A percentile compares a stretch with the other conserved stretches of the same genome.
Evolutionary conservation across 2,329 filamentous ascomycete genomes (phyloP).

Genomic region (Ascochyta koolunga): DNA sequence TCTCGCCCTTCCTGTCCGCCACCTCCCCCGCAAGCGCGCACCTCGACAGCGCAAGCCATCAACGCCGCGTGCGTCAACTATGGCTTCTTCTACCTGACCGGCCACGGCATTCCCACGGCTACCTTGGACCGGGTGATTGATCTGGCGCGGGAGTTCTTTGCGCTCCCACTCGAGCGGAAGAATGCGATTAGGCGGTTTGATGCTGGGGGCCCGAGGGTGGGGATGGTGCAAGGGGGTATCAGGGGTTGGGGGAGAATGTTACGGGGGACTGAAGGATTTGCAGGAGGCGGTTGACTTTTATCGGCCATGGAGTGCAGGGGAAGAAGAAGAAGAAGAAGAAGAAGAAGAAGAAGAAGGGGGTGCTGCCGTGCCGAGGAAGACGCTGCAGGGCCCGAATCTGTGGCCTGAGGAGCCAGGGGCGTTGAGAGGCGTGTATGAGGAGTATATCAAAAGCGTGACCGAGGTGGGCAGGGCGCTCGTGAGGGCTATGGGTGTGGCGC

Average conservation of each 20-base stretch:
- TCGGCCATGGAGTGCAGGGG: conserved; percentile 38
- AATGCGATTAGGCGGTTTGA: conserved; percentile 44
- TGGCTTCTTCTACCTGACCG: conserved; percentile 53
- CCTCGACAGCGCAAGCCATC: conserved; percentile 40
- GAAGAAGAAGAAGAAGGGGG: conserved; percentile 22
- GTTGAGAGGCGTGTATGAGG: conserved; percentile 40
- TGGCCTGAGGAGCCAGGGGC: conserved; percentile 48
- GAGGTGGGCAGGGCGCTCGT: conserved; percentile 44
- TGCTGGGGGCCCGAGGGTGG: conserved; percentile 39
- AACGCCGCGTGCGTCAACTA: conserved; percentile 46
- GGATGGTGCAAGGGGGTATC: conserved; percentile 48
- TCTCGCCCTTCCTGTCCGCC: conserved; percentile 46
- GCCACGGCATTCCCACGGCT: conserved; percentile 46
- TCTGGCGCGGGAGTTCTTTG: conserved; percentile 46
- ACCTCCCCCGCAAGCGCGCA: conserved; percentile 13
- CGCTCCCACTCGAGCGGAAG: conserved; percentile 36
- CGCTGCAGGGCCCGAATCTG: conserved; percentile 51
- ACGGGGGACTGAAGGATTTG: conserved; percentile 44
- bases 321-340: conserved; percentile 18
- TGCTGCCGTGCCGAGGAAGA: conserved; percentile 27
- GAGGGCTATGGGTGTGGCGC: conserved; percentile 48
- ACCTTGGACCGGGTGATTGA: conserved; percentile 36
- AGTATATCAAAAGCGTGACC: conserved; percentile 38
- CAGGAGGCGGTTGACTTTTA: conserved; percentile 52
- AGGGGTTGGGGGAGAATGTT: conserved; percentile 47